Base-by-base conservation (phyloP, 192 early-diverging fungal species). In the Linnemannia exigua region DNA sequence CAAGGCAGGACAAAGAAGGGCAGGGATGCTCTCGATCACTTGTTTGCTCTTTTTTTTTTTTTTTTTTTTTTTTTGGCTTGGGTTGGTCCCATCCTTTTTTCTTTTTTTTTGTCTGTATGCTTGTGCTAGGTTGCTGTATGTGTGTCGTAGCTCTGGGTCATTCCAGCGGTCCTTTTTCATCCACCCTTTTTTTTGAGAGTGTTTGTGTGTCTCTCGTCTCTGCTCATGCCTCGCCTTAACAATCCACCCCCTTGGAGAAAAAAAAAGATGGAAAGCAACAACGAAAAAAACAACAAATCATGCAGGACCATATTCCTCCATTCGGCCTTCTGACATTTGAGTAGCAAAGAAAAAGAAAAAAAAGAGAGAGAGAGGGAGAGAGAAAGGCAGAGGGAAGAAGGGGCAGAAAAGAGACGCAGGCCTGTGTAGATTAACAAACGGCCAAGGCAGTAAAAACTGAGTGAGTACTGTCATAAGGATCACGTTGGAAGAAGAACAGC, bases 361-460 rank as follows among this genome's bases (percentile, higher is more conserved):
- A 50, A 11, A 2, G 58, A 25, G 22, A 25, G 58, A n/a, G 22
- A 0, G 54, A n/a, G n/a, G n/a, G n/a, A n/a, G n/a, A n/a, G n/a
- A n/a, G n/a, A n/a, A n/a, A n/a, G n/a, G n/a, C n/a, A n/a, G n/a
- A n/a, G n/a, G n/a, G n/a, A n/a, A n/a, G n/a, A n/a, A n/a, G n/a
- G n/a, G n/a, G n/a, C n/a, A n/a, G n/a, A n/a, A n/a, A n/a, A n/a
- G n/a, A n/a, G n/a, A n/a, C n/a, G n/a, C n/a, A n/a, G n/a, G n/a
- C n/a, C n/a, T n/a, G n/a, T n/a, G n/a, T n/a, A n/a, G n/a, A 58
- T 58, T 58, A 63, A 63, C 58, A 63, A 61, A 61, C 58, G 58
- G 58, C 58, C 31, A 63, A 9, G 54, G 58, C 58, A 63, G 58
- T 31, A 63, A 63, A 3, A 25, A 63, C 22, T 25, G n/a, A 3